A percentile compares a stretch with the other conserved stretches of the same genome.
These are phyloP conservation scores for Ciborinia camelliae DNA, from an alignment of 2,329 filamentous ascomycete genomes.

Conservation along the genomic window DNA sequence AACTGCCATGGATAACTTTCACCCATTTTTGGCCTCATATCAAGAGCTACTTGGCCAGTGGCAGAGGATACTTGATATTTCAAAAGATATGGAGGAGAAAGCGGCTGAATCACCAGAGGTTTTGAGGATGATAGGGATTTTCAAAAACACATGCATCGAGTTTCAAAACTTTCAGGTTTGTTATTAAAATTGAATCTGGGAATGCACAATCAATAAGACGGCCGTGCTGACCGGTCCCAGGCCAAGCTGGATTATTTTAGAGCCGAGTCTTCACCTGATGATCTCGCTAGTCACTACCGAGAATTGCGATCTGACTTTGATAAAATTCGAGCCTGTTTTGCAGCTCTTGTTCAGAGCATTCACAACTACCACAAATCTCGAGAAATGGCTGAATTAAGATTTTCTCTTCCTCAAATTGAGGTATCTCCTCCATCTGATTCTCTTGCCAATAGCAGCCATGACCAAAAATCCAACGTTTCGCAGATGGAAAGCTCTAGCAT, in stretches of 20 bases:
- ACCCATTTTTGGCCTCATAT: neutral
- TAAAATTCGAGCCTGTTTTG: neutral
- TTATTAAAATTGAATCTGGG: neutral
- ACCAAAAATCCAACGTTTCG: neutral
- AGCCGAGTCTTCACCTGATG: neutral
- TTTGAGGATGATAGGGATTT: neutral
- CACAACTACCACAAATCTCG: neutral
- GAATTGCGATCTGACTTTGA: neutral
- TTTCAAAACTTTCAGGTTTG: neutral
- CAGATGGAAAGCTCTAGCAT: neutral
- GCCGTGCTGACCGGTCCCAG: neutral
- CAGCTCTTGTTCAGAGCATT: neutral
- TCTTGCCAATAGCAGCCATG: neutral
- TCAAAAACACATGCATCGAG: neutral
- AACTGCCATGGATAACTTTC: neutral
- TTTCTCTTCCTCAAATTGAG: neutral
- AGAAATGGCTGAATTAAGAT: neutral
- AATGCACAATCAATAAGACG: neutral
- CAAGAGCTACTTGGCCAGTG: neutral
- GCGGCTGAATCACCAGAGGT: neutral
- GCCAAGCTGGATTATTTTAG: neutral
- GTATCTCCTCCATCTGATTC: neutral
- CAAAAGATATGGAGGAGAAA: neutral
- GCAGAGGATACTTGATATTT: neutral
- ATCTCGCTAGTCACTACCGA: neutral